These are phyloP conservation scores for Yamadazyma spencermartinsiae DNA, from an alignment of 1,139 yeast genomes.

Conservation along the genomic window DNA sequence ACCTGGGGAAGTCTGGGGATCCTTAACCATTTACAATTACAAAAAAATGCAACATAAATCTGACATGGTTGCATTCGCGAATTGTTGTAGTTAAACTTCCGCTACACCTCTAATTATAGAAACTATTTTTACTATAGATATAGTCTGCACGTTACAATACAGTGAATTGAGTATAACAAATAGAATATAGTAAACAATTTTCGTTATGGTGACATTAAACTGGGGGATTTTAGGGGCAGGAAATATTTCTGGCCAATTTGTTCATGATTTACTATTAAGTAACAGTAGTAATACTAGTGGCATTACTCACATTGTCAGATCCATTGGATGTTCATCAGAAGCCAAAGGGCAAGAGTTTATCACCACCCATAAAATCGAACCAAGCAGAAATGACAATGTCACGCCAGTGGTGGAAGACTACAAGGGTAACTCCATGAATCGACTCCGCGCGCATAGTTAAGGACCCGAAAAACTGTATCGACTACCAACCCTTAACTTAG, in stretches of 20 bases:
- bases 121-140: background rate
- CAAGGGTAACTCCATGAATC: too few relatives aligned
- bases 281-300: constrained; percentile 21
- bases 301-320: constrained; percentile 27
- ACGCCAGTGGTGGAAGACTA: constrained; percentile 23
- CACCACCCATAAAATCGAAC: constrained; percentile 2
- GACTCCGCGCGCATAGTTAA: too few relatives aligned
- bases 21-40: background rate
- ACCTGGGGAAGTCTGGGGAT: background rate
- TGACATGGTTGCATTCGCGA: too few relatives aligned
- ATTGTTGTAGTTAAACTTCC: too few relatives aligned
- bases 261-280: constrained; percentile 34
- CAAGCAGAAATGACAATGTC: constrained; percentile 9
- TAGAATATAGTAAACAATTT: background rate
- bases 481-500: too few relatives aligned
- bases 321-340: constrained; percentile 32
- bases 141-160: background rate
- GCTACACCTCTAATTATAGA: too few relatives aligned
- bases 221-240: constrained; percentile 53
- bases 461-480: too few relatives aligned
- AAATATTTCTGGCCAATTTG: constrained; percentile 42
- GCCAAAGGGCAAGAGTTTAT: constrained; percentile 30
- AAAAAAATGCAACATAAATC: too few relatives aligned
- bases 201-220: constrained; percentile 13
- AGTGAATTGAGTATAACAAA: background rate